Percentiles rank a stretch among this genome's conserved stretches.
These are phyloP conservation scores for Oemleria cerasiformis DNA, from an alignment of 306 rosid species.

Conservation along the genomic window DNA sequence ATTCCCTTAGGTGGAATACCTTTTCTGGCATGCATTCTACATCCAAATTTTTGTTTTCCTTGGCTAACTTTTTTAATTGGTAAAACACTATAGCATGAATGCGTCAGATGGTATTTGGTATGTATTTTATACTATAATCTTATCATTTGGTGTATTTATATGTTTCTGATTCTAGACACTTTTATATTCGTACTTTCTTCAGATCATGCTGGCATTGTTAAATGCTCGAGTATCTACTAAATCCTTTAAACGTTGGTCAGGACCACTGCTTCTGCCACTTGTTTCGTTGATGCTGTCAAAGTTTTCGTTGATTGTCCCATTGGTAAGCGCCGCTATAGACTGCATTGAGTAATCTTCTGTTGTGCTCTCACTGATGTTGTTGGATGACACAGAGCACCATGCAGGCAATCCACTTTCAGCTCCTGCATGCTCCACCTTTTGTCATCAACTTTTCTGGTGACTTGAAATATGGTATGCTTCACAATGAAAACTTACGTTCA, in stretches of 20 bases:
- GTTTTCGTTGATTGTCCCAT: conserved; percentile 80
- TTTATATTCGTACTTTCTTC: conserved; percentile 21
- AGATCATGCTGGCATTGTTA: conserved; percentile 71
- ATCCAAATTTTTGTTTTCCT: neutral
- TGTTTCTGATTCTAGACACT: conserved; percentile 23
- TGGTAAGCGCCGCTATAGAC: conserved; percentile 49
- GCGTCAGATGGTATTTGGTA: neutral
- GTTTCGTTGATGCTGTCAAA: conserved; percentile 82
- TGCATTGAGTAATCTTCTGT: conserved; percentile 14
- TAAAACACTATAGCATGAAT: neutral
- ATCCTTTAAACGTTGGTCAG: conserved; percentile 72
- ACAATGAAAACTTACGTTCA: conserved; percentile 4
- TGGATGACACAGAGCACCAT: conserved; percentile 56
- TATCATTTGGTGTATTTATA: neutral
- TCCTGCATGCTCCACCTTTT: conserved; percentile 75
- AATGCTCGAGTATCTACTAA: conserved; percentile 84
- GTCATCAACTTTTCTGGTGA: conserved; percentile 74
- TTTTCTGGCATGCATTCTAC: neutral
- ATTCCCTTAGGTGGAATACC: neutral
- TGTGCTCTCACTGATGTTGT: conserved; percentile 26
- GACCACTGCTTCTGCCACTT: conserved; percentile 64
- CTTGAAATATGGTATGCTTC: conserved; percentile 73
- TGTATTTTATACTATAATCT: neutral
- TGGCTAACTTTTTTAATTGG: no score
- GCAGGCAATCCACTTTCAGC: conserved; percentile 82